A percentile compares a stretch with the other conserved stretches of the same genome.
Conservation (phyloP, 331 rosid species). For the Dryas integrifolia region DNA sequence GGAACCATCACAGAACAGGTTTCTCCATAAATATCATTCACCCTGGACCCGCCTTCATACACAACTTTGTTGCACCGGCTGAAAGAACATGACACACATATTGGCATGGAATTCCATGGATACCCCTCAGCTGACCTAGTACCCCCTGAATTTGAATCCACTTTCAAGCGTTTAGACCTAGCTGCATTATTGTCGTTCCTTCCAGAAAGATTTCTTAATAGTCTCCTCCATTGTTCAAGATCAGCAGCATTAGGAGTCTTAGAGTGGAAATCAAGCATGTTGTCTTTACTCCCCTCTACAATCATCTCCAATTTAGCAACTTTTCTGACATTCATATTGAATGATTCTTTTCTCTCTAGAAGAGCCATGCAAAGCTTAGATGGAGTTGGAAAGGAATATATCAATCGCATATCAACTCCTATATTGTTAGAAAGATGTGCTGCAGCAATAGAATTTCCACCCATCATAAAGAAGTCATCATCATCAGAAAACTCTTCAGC, state of each 20-base stretch:
- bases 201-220: conserved; percentile 21
- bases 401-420: conserved; percentile 75
- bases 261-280: conserved; percentile 22
- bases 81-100: conserved; percentile 52
- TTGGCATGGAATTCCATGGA: conserved; percentile 50
- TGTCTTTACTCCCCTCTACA: conserved; percentile 26
- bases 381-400: conserved; percentile 64
- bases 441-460: conserved; percentile 86
- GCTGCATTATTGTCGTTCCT: conserved; percentile 25
- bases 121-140: conserved; percentile 19
- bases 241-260: conserved; percentile 33
- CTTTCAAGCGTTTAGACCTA: conserved; percentile 53
- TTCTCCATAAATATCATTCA: conserved; percentile 31
- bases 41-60: conserved; percentile 33
- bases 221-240: conserved; percentile 26
- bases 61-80: conserved; percentile 77
- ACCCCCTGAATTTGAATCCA: conserved; percentile 31
- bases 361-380: conserved; percentile 64
- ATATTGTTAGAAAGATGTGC: conserved; percentile 76
- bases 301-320: conserved; percentile 39
- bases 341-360: conserved; percentile 47
- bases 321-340: conserved; percentile 32
- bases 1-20: conserved; percentile 39
- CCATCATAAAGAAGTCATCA: conserved; percentile 80
- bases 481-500: conserved; percentile 56